Evolutionary conservation across 1,139 yeast species (phyloP).

Genomic region (Pichia terricola): DNA sequence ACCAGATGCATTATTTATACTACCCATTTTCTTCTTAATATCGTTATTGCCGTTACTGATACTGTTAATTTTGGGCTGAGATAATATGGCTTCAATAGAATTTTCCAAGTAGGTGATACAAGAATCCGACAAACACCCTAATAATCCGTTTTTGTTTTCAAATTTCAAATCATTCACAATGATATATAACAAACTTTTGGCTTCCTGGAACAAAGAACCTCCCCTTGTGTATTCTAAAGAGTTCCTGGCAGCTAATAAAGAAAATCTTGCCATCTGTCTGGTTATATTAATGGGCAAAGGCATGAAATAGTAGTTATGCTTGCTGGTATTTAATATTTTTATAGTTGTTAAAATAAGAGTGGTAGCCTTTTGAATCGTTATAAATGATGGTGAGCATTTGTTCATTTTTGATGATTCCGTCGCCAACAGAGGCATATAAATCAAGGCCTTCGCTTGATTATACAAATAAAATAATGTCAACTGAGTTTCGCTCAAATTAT

Average conservation of each 20-base stretch:
- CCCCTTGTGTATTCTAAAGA: constrained; percentile 76
- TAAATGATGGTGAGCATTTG: constrained; percentile 46
- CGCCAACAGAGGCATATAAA: constrained; percentile 69
- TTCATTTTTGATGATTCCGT: constrained; percentile 23
- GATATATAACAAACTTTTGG: constrained; percentile 44
- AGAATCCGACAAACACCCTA: constrained; percentile 52
- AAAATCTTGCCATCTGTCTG: constrained; percentile 56
- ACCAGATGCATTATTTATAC: no score
- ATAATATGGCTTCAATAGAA: constrained; percentile 45
- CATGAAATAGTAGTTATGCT: constrained; percentile 31
- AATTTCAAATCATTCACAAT: constrained; percentile 39
- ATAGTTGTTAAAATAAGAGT: constrained; percentile 55
- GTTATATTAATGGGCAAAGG: constrained; percentile 70
- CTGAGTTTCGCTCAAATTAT: constrained; percentile 41
- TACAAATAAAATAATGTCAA: constrained; percentile 56
- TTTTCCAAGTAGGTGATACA: constrained; percentile 48
- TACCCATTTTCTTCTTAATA: background rate
- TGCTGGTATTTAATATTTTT: constrained; percentile 36
- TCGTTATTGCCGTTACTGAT: background rate
- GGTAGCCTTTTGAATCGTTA: constrained; percentile 64
- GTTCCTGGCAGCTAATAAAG: constrained; percentile 68
- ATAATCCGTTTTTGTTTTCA: constrained; percentile 43
- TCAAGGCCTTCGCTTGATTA: constrained; percentile 70
- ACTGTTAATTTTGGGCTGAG: constrained; percentile 21
- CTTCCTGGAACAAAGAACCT: constrained; percentile 68